Base-by-base conservation (phyloP, 208 protist species). In the Novymonas esmeraldas region DNA sequence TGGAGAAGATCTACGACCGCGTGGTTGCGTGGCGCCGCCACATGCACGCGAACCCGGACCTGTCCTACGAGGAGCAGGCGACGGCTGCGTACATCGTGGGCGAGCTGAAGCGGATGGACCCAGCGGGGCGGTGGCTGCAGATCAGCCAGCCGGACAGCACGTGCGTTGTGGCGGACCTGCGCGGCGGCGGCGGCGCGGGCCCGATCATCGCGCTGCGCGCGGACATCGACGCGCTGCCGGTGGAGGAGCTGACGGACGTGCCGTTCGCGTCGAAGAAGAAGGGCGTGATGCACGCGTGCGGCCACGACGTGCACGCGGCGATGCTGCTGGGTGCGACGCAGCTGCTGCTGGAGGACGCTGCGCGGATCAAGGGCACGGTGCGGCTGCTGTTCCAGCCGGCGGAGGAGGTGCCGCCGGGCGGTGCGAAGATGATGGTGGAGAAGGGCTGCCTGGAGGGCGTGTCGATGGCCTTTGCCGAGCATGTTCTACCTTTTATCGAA, bases 381-480 rank as follows among this genome's bases (percentile, higher is more conserved):
- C 85, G 85, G n/a, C 84, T 91, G 65, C 70, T 91, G 42, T 91
- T 91, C 59, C 85, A 91, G 73, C 85, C 77, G 57, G 85, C 85
- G 7, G 85, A 91, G 76, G 85, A 91, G 71, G 69, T 83, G 48
- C 59, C 59, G 22, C 78, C 80, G 6, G 78, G 85, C 63, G 85
- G 85, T 48, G 81, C 81, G 36, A 65, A 66, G 56, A 48, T 86
- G 55, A 57, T 91, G 59, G 67, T 88, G 24, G 50, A 72, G 51
- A 63, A 69, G n/a, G 76, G 81, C 62, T 70, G 62, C 36, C 61
- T 85, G 64, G 76, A 91, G n/a, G 81, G 81, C n/a, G 81, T 90
- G 22, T 63, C 71, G 39, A 83, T 81, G 68, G 74, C 80, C 39
- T 91, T 91, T 60, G 85, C 70, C 2, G 42, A 80, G 46, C 70